Evolutionary conservation across 768 basidiomycete genomes (phyloP), one percentile per base, ranked within the genome.

Genomic region (Pulveroboletus sp.): DNA sequence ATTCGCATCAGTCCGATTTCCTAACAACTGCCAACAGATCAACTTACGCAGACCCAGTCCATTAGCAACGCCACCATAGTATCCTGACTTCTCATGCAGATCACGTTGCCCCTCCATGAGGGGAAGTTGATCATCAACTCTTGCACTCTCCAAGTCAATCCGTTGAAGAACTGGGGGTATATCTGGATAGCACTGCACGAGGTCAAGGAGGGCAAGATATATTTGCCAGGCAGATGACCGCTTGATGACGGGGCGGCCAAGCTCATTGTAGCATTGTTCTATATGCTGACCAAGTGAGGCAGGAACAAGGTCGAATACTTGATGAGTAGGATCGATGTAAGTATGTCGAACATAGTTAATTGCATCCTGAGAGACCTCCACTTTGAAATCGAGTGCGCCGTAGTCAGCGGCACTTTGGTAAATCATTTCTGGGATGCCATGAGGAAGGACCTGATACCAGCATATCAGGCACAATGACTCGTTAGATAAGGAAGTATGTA

Each of bases 291-390:
- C 40, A 45, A 75, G 71, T 2, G 45, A 38, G 0, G 57, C 56
- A 1, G 73, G 73, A 8, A 68, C 64, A 0, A 75, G 59, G n/a
- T 72, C 48, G 42, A 74, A 73, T 0, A 72, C 64, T 8, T 57
- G 59, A 45, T 73, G 63, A 46, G 65, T 58, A 6, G 56, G 59
- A 9, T 69, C 68, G 0, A 71, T 69, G 46, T 63, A 75, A n/a
- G 54, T 24, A 6, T 38, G 13, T 27, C 6, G 41, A 24, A 39
- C 20, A 13, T 44, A 9, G 19, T 7, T 16, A 14, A 38, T 38
- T 22, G 23, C 37, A 22, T 38, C 37, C 11, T 12, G 37, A 8
- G 37, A 38, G 6, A 38, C 37, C 22, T 22, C n/a, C 5, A 38
- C 37, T 22, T 38, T 38, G 37, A 38, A 38, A 22, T 38, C 19